Evolutionary conservation across 345 rosid genomes (phyloP).

Genomic region (Brassica nigra): DNA sequence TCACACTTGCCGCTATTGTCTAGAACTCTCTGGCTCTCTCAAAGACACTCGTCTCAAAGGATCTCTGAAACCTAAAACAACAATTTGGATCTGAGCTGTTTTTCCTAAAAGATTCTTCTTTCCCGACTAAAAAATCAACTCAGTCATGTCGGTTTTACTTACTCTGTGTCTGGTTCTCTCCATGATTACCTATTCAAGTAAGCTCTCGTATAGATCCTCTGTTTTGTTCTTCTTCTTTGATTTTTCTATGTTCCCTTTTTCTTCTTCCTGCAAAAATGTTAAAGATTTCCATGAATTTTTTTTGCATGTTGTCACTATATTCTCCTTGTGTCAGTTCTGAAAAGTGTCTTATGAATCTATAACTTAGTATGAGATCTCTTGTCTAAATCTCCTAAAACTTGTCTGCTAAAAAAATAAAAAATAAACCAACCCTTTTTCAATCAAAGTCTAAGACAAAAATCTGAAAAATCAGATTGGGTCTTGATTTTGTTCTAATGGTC

Average conservation of each 20-base stretch:
- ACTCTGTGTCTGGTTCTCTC: conserved; percentile 58
- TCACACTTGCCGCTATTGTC: conserved; percentile 35
- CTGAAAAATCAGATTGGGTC: not conserved
- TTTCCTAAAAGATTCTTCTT: not conserved
- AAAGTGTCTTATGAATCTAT: not conserved
- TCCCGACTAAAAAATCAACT: not conserved
- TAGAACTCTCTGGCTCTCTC: conserved; percentile 36
- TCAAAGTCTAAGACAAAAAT: not conserved
- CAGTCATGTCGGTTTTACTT: conserved; percentile 60
- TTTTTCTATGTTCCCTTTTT: not conserved
- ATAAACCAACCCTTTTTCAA: not conserved
- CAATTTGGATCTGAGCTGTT: conserved; percentile 18
- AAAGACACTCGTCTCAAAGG: conserved; percentile 19
- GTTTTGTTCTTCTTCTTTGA: conserved; percentile 2
- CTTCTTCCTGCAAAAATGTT: conserved; percentile 7
- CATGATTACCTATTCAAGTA: conserved; percentile 71
- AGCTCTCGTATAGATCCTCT: conserved; percentile 30
- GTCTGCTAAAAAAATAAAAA: not conserved
- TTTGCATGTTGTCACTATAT: not conserved
- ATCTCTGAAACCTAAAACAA: not conserved
- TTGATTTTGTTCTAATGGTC: not conserved
- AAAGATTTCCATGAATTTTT: not conserved
- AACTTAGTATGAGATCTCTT: conserved; percentile 17
- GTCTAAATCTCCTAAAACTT: not conserved
- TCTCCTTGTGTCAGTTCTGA: conserved; percentile 4